A percentile compares a stretch with the other conserved stretches of the same genome.
These are phyloP conservation scores for Malania oleifera DNA, from an alignment of 164 flowering plant species.

Conservation along the genomic window DNA sequence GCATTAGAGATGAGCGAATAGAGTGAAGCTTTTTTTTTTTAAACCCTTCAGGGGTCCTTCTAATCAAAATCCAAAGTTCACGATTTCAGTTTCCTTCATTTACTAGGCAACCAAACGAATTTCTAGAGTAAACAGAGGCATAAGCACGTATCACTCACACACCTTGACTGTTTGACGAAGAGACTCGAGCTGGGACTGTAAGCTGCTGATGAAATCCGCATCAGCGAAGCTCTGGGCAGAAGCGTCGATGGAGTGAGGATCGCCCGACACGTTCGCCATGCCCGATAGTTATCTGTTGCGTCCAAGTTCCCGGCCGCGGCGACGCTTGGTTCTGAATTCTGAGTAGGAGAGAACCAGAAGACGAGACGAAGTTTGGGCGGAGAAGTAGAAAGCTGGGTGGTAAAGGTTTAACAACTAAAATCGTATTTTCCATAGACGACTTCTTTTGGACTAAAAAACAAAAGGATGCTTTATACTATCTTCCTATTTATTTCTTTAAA, in stretches of 20 bases:
- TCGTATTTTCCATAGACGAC: no score
- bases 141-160: neutral
- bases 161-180: slow-evolving; percentile 36
- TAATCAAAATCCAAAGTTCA: neutral
- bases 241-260: neutral
- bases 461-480: no score
- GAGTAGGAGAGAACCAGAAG: no score
- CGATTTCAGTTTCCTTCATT: neutral
- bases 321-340: no score
- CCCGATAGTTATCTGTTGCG: no score
- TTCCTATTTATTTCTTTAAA: no score
- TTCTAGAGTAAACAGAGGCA: neutral
- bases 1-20: neutral
- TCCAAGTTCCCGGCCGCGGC: no score
- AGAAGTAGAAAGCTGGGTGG: no score
- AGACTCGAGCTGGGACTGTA: slow-evolving; percentile 24
- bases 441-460: no score
- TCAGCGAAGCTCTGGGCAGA: neutral
- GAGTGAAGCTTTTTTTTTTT: neutral
- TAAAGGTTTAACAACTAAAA: no score
- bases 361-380: no score
- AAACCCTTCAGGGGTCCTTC: no score
- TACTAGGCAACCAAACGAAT: slow-evolving; percentile 1
- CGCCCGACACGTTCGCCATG: neutral
- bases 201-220: neutral